Conservation (phyloP, 177 flowering plant species). For the Vitis hybrid region DNA sequence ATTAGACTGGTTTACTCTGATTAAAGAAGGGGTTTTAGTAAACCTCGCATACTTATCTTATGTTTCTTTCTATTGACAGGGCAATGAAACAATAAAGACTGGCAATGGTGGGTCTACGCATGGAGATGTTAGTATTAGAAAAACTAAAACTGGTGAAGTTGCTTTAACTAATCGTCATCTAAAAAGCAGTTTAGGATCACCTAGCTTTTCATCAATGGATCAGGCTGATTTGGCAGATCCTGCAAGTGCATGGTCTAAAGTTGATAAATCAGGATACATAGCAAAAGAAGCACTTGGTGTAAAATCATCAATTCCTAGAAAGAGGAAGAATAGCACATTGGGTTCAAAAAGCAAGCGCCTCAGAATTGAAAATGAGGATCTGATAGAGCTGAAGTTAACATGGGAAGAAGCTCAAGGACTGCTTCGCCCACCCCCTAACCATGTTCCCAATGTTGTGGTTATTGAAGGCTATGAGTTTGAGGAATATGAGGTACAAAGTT, state of each 20-base stretch:
- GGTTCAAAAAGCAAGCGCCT: slow-evolving; percentile 66
- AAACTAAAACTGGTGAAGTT: slow-evolving; percentile 23
- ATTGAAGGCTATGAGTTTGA: slow-evolving; percentile 86
- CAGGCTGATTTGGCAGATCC: slow-evolving; percentile 53
- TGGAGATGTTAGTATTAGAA: slow-evolving; percentile 45
- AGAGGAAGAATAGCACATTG: slow-evolving; percentile 65
- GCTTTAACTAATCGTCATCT: slow-evolving; percentile 15
- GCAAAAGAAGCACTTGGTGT: slow-evolving; percentile 50
- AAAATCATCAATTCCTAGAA: slow-evolving; percentile 37
- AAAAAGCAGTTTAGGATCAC: slow-evolving; percentile 19
- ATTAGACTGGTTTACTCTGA: no score
- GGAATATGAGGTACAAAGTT: slow-evolving; percentile 71
- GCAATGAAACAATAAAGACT: slow-evolving; percentile 31
- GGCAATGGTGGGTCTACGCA: slow-evolving; percentile 29
- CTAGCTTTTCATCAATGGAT: slow-evolving; percentile 21
- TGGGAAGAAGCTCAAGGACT: slow-evolving; percentile 93
- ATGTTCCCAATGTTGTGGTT: slow-evolving; percentile 49
- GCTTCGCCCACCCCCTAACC: slow-evolving; percentile 64
- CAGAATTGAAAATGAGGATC: slow-evolving; percentile 53
- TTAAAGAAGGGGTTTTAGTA: no score
- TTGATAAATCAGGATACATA: slow-evolving; percentile 53
- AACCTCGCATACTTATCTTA: neutral
- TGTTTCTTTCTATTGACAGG: slow-evolving; percentile 41
- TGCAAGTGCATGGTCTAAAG: slow-evolving; percentile 42
- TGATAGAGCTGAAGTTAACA: slow-evolving; percentile 70